Evolutionary conservation across 345 rosid genomes (phyloP).

Genomic region (Murraya paniculata): DNA sequence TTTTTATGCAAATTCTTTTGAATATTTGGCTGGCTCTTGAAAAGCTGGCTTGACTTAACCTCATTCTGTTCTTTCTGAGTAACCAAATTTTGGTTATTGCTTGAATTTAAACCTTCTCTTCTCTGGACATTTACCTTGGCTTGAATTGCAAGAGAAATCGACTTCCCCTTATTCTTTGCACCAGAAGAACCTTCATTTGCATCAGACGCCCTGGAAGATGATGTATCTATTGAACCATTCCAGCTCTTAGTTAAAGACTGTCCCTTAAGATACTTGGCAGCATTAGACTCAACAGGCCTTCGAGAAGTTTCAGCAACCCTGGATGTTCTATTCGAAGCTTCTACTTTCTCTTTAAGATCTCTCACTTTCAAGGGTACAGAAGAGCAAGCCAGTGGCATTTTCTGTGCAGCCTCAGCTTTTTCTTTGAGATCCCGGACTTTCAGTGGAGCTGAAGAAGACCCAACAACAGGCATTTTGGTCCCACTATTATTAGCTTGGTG

Average conservation of each 20-base stretch:
- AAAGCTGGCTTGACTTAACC: constrained; percentile 46
- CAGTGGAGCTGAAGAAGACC: constrained; percentile 63
- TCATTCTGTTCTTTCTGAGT: constrained; percentile 53
- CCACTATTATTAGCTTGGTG: constrained; percentile 41
- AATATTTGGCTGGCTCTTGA: constrained; percentile 50
- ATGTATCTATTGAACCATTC: constrained; percentile 52
- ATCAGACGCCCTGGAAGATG: constrained; percentile 37
- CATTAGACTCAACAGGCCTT: constrained; percentile 49
- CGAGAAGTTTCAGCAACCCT: constrained; percentile 46
- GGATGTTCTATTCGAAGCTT: constrained; percentile 39
- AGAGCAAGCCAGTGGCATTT: constrained; percentile 31
- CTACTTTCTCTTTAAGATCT: constrained; percentile 51
- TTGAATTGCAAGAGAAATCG: constrained; percentile 87
- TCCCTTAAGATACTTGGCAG: constrained; percentile 58
- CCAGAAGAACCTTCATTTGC: constrained; percentile 48
- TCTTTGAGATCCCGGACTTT: constrained; percentile 65
- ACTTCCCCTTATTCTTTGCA: constrained; percentile 54
- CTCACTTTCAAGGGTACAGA: constrained; percentile 35
- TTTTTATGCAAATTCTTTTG: constrained; percentile 55
- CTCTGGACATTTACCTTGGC: constrained; percentile 78
- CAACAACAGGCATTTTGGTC: constrained; percentile 45
- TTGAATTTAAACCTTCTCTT: constrained; percentile 55
- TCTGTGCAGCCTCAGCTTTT: constrained; percentile 64
- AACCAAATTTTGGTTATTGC: constrained; percentile 29
- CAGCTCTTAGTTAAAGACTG: constrained; percentile 63